Evolutionary conservation across 2,329 filamentous ascomycete genomes (phyloP).

Genomic region (Penicillium sclerotiorum): DNA sequence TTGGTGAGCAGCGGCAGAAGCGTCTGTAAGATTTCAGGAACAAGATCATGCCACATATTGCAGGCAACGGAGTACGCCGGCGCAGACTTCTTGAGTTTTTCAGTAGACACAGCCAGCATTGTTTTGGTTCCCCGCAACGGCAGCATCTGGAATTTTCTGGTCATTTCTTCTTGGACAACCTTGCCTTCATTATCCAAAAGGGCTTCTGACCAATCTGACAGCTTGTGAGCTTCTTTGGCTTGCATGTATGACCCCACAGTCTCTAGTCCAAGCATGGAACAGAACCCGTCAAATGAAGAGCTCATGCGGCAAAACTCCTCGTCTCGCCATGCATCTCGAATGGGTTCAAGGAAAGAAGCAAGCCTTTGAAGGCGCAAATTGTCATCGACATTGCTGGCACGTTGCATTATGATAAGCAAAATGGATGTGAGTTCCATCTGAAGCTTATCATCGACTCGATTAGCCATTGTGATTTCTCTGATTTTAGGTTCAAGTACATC

Average conservation of each 20-base stretch:
- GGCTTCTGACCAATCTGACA: conserved; percentile 80
- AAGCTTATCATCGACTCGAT: conserved; percentile 75
- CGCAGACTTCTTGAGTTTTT: conserved; percentile 77
- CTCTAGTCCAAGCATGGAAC: conserved; percentile 74
- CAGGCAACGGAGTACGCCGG: conserved; percentile 74
- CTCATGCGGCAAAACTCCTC: conserved; percentile 68
- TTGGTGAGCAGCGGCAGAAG: conserved; percentile 84
- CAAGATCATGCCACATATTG: conserved; percentile 79
- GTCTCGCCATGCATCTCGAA: conserved; percentile 78
- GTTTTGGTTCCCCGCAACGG: conserved; percentile 88
- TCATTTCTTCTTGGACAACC: conserved; percentile 75
- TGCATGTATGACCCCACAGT: conserved; percentile 80
- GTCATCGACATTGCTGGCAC: conserved; percentile 73
- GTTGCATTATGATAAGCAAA: conserved; percentile 92
- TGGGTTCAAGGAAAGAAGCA: conserved; percentile 76
- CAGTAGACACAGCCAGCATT: conserved; percentile 88
- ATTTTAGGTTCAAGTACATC: conserved; percentile 83
- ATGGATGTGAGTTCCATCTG: conserved; percentile 87
- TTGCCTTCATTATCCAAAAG: conserved; percentile 78
- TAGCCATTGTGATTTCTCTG: conserved; percentile 72
- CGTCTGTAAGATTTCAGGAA: conserved; percentile 81
- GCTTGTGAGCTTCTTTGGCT: conserved; percentile 69
- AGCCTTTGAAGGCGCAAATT: conserved; percentile 72
- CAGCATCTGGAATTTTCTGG: conserved; percentile 72
- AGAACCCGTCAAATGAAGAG: conserved; percentile 78